Conservation (phyloP, 2,329 filamentous ascomycete genomes). For the Fusarium aywerte region DNA sequence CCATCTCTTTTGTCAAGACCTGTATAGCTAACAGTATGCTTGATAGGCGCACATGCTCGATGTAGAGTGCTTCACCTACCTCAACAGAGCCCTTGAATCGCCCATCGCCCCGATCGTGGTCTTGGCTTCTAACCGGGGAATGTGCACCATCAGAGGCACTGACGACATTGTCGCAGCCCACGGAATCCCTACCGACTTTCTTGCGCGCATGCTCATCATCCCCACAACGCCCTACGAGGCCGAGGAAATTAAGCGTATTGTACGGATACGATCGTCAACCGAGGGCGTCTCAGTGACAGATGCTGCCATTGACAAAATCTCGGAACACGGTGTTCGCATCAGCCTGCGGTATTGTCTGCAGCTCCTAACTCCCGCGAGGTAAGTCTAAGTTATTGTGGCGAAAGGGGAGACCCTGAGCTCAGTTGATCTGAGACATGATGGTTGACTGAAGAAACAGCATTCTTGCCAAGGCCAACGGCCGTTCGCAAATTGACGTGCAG, state of each 20-base stretch:
- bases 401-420: constrained; percentile 32
- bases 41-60: constrained; percentile 97
- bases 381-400: constrained; percentile 54
- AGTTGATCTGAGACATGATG: constrained; percentile 46
- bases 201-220: constrained; percentile 93
- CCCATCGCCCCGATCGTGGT: constrained; percentile 96
- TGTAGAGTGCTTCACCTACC: constrained; percentile 98
- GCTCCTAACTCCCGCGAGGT: constrained; percentile 85
- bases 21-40: constrained; percentile 39
- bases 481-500: constrained; percentile 78
- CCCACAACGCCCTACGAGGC: constrained; percentile 90
- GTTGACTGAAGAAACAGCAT: constrained; percentile 68
- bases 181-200: constrained; percentile 92
- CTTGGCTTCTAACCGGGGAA: constrained; percentile 94
- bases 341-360: constrained; percentile 94
- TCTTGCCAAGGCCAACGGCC: constrained; percentile 84
- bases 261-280: constrained; percentile 83
- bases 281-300: constrained; percentile 84
- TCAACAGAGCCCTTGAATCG: constrained; percentile 97
- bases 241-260: constrained; percentile 92
- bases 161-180: constrained; percentile 86
- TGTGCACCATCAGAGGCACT: constrained; percentile 91
- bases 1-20: constrained; percentile 28
- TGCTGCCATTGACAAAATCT: constrained; percentile 85
- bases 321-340: constrained; percentile 86